Conservation (phyloP, 768 basidiomycete genomes). For the Grammothele lineata region DNA sequence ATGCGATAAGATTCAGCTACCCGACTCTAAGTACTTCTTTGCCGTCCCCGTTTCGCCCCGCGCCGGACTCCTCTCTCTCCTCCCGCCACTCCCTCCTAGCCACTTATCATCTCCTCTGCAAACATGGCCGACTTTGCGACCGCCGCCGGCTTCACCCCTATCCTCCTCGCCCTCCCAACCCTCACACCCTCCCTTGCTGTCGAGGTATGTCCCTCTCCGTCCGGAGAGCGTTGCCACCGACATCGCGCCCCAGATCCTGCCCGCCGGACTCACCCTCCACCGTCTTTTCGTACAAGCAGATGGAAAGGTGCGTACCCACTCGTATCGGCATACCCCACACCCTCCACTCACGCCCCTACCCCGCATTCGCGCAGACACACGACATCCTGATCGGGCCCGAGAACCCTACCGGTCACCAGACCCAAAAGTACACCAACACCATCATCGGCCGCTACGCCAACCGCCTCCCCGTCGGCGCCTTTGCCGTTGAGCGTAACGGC, state of each 20-base stretch:
- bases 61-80: too few species aligned
- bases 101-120: background rate
- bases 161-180: conserved; percentile 50
- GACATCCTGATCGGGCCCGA: conserved; percentile 76
- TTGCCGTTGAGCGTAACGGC: conserved; percentile 46
- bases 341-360: background rate
- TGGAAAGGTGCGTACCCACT: conserved; percentile 45
- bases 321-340: background rate
- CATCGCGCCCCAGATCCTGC: conserved; percentile 45
- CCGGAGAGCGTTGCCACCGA: conserved; percentile 1
- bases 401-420: conserved; percentile 50
- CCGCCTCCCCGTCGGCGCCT: conserved; percentile 55
- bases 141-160: conserved; percentile 37
- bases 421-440: conserved; percentile 67
- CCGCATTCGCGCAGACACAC: conserved; percentile 48
- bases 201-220: conserved; percentile 41
- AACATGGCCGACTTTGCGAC: conserved; percentile 7
- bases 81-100: background rate
- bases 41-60: too few species aligned
- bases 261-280: conserved; percentile 66
- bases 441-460: conserved; percentile 73
- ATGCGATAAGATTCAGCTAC: conserved; percentile 3
- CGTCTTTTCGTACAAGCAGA: conserved; percentile 60
- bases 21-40: background rate
- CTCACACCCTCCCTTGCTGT: conserved; percentile 55